Base-by-base conservation (phyloP, 1,284 basidiomycete genomes). In the Rhodotorula sp. region DNA sequence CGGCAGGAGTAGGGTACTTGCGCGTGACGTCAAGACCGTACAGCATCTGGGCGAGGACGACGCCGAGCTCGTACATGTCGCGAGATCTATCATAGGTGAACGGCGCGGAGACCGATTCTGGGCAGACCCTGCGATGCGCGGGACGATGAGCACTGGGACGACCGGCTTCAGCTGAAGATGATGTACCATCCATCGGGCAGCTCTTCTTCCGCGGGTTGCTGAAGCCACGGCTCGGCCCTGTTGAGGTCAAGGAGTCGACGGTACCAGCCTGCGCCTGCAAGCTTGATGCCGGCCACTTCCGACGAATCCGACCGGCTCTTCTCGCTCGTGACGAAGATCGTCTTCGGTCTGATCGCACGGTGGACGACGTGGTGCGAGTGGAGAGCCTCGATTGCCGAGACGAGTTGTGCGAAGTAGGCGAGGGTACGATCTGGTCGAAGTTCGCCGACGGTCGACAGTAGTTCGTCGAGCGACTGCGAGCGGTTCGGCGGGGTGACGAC, bases 61-160 rank as follows among this genome's bases (percentile, higher is more conserved):
- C 57, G 11, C 75, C 76, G n/a, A 75, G 67, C 61, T 77, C 76
- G 51, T 37, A 77, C 64, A 76, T 71, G 48, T 77, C 76, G 11
- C 73, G 72, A 16, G 69, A 20, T 28, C 66, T 59, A 34, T 75
- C 72, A 59, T 76, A 72, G 8, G 66, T 70, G 59, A 77, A 75
- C 5, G 75, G 74, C 11, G 75, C 74, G 1, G 62, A 48, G 31
- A 72, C 54, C 2, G 71, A 71, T 22, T 71, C 71, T 0, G 76
- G 75, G 15, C 64, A 71, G 11, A 58, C 68, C 73, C 71, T 73
- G 52, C 16, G 46, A 4, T 1, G 53, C 7, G 52, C 4, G 15
- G 4, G 28, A 26, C 16, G 1, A 9, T 28, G 4, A 51, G 34
- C 2, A 7, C 16, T 15, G 55, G 13, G 4, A n/a, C 10, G 44